Base-by-base conservation (phyloP, 106 monocot species). In the Dendrobium huoshanense region DNA sequence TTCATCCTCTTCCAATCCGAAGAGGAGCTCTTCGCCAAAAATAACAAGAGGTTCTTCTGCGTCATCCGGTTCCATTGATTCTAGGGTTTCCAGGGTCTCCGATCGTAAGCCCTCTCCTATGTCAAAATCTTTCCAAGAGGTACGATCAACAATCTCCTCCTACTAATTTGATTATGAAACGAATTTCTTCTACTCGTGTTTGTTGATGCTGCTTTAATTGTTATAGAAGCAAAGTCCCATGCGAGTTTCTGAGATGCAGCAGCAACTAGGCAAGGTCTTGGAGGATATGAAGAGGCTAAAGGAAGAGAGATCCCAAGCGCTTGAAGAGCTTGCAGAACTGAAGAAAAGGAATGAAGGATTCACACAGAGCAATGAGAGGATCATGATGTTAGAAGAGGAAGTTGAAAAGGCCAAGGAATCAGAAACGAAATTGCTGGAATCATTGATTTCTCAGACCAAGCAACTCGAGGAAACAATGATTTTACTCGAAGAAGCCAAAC, bases 341-440 rank as follows among this genome's bases (percentile, higher is more conserved):
- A 87, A 79, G 82, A 81, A 81, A 47, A 86, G 22, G 82, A 86
- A 90, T 41, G 88, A 90, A 59, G 75, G 45, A 80, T 77, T 17
- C 22, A 77, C 18, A 78, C 83, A 76, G 88, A 90, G 77, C 88
- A 83, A 44, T 18, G 58, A 4, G 77, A 86, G 25, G 42, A 17
- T 79, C 19, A 88, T 78, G 82, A 86, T 42, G 44, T 51, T 76
- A 15, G 49, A 76, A 27, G 5, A 3, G 10, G 94, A 98, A 70
- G 84, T 85, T 3, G 81, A 87, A 77, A 90, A 85, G 55, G 87
- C 92, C 9, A 94, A 91, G 80, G 85, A 90, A 22, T 92, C 95
- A 9, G 95, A 95, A 79, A 82, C 85, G 17, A 95, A 92, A 67
- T 90, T 90, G 90, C 82, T 95, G 18, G 95, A 95, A 55, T 95